Base-by-base conservation (phyloP, 2,329 filamentous ascomycete species). In the Chlorencoelia australis region DNA sequence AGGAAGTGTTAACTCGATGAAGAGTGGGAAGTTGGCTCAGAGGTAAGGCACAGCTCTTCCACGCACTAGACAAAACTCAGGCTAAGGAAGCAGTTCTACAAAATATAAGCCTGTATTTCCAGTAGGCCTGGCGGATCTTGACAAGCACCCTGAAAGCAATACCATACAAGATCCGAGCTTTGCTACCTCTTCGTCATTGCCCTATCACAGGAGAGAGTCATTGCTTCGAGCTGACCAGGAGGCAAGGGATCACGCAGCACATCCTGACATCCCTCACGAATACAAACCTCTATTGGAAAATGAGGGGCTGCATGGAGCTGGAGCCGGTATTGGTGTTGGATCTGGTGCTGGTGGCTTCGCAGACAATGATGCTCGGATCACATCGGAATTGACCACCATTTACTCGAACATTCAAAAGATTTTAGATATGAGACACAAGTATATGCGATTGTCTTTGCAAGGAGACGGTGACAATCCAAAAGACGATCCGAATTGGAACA, bases 371-470 rank as follows among this genome's bases (percentile, higher is more conserved):
- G 75, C 82, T 25, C 79, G 82, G 35, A 81, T 96, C 48, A 86
- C 85, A 2, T 71, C 82, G 2, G 91, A 98, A 61, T 65, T 98
- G 46, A 77, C 75, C 50, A 72, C 76, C 14, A 95, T 98, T 47
- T 95, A 93, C 52, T 79, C 78, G 46, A 93, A 91, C 48, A 86
- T 98, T 38, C 84, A 94, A 57, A 81, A 82, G 48, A 75, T 96
- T n/a, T 62, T 95, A 30, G 85, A 95, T 50, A 68, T 88, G 26
- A 77, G 91, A 42, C 79, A 87, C 57, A 93, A 86, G 52, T 98
- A 96, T 60, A 84, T 96, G 35, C 67, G 75, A 1, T 62, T 95
- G 11, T 96, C 91, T 0, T 66, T 88, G 14, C 91, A 98, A 55
- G 73, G 82, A 7, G 71, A 79, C 6, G 71, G 75, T 9, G 85